Base-by-base conservation (phyloP, 495 filamentous ascomycete species). In the Sphaerosporella brunnea region DNA sequence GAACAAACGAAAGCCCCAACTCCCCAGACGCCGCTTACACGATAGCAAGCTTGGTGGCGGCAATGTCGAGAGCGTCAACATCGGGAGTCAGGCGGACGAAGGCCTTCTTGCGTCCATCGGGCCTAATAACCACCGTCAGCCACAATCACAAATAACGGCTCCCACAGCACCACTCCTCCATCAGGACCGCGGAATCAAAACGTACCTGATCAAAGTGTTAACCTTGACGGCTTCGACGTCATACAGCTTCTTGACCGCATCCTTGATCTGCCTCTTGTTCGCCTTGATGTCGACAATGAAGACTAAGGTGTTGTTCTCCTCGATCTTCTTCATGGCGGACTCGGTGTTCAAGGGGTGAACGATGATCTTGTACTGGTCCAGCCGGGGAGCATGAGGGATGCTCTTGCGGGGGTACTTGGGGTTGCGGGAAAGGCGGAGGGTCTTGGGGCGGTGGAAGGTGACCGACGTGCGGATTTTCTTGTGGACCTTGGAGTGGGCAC, bases 261-360 rank as follows among this genome's bases (percentile, higher is more conserved):
- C 73, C 78, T 93, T 94, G 71, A 99, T 99, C 78, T 99, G 90
- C 63, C 86, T 79, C 83, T 99, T 99, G 74, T 99, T 99, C 62
- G 84, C 76, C 82, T 95, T 94, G 65, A 85, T 76, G 57, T 99
- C 84, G 62, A 93, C 86, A 63, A 96, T 93, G 73, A 99, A 96
- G 58, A 96, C 92, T 19, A 96, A 74, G 59, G 90, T 94, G 77
- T 99, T 93, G 77, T 96, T 83, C 81, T 96, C 90, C 78, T 96
- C 92, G 55, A 96, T 93, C 81, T 94, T 95, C 84, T 99, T 99
- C 84, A 99, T 93, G 62, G 90, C 92, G 56, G 79, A 84, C 78
- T 97, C 90, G 45, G 90, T 95, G 75, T 99, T 99, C 52, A 97
- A 73, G 41, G 76, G 76, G 73, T 82, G 75, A 58, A 84, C 71